phyloP scores from a whole-genome alignment of 257 asterid genomes.

The Solanum rostratum region DNA sequence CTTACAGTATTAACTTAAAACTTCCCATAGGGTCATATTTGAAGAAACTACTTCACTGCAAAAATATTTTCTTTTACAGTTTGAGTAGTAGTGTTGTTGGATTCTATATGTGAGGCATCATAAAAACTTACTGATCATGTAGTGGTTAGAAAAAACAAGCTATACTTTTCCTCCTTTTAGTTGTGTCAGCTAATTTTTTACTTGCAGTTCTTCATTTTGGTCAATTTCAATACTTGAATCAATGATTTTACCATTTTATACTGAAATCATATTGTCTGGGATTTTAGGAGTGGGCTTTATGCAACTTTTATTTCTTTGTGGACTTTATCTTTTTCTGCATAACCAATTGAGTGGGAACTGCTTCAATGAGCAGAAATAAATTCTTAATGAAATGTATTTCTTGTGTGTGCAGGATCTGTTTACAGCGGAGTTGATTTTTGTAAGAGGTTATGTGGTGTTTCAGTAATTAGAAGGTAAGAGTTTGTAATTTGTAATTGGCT shows the following conservation, averaged over 20 bases:
- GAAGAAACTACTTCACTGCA: neutral
- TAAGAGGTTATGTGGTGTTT: constrained; percentile 93
- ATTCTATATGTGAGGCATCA: neutral
- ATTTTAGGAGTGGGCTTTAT: neutral
- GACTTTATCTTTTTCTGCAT: neutral
- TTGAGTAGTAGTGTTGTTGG: neutral
- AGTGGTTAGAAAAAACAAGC: neutral
- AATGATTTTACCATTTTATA: neutral
- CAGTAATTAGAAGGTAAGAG: constrained; percentile 87
- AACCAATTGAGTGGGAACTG: neutral
- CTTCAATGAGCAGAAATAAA: neutral
- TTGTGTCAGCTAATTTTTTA: neutral
- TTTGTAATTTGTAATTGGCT: neutral
- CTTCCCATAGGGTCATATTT: neutral
- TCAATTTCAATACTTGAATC: neutral
- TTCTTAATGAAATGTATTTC: neutral
- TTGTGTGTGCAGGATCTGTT: constrained; percentile 57
- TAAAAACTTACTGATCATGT: neutral
- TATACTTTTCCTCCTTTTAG: neutral
- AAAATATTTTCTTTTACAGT: neutral
- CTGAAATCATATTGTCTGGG: neutral
- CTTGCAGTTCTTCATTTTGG: neutral
- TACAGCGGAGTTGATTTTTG: constrained; percentile 97
- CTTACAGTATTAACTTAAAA: neutral
- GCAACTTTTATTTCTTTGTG: neutral